Base-by-base conservation (phyloP, 2,329 filamentous ascomycete species). In the Lecanicillium sp. region DNA sequence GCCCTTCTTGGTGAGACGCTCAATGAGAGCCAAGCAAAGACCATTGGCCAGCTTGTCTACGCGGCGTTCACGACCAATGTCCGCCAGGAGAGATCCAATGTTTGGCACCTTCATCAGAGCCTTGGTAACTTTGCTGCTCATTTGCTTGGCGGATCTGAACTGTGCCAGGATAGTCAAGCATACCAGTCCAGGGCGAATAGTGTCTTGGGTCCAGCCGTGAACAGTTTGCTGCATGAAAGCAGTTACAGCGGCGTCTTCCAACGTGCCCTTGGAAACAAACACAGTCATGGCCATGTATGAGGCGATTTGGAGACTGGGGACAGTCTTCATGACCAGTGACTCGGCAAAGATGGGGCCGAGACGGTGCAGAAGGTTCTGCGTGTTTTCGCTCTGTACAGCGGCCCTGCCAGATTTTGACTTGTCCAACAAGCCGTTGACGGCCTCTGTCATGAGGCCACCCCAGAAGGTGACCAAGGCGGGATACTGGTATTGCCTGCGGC, bases 201-300 rank as follows among this genome's bases (percentile, higher is more conserved):
- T 94, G 44, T 88, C 81, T 31, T 69, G 62, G 2, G 79, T 83
- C 80, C 87, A 94, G 8, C 84, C 86, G 19, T 73, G 65, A 8
- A 84, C 81, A 25, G 95, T 77, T 46, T 89, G 87, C 52, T 94
- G 86, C 87, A 97, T 94, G 53, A 98, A 73, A 2, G 82, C 81
- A 39, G 85, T 80, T n/a, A 97, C 69, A 3, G 89, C 77, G 41
- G 76, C 75, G 51, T 97, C 88, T 33, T 84, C 78, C 12, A 97
- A 71, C 34, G 77, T 73, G 1, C 84, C 81, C 60, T 95, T 95
- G 35, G 86, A 81, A 6, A 87, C 88, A 45, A 97, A 74, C 35
- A 97, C 79, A 6, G 87, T 79, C 40, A 89, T 74, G 15, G 95
- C 79, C 84, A 96, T 95, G 59, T 95, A 97, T 41, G 85, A 89